Conservation (phyloP, 2,329 filamentous ascomycete genomes). For the Scedosporium dehoogii region DNA sequence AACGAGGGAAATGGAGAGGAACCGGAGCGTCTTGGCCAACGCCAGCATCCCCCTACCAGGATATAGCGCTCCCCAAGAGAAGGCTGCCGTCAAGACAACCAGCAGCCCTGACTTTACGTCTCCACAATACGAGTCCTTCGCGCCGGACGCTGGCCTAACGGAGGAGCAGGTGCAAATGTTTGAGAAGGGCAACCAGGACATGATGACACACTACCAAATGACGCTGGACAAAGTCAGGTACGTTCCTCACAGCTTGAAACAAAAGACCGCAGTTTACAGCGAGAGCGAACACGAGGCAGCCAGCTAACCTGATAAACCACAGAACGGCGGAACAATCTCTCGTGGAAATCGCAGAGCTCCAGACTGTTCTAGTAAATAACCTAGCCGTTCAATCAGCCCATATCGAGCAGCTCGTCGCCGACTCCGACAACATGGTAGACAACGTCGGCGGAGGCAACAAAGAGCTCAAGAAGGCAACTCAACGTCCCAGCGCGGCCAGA, state of each 20-base stretch:
- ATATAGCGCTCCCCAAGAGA: constrained; percentile 11
- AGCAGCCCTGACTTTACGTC: constrained; percentile 13
- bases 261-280: neutral
- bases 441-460: constrained; percentile 87
- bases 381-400: constrained; percentile 77
- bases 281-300: constrained; percentile 3
- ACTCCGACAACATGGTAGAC: constrained; percentile 71
- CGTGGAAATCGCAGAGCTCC: constrained; percentile 84
- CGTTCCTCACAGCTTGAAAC: constrained; percentile 22
- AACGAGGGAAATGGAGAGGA: constrained; percentile 78
- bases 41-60: constrained; percentile 24
- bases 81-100: constrained; percentile 10
- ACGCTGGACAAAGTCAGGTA: constrained; percentile 92
- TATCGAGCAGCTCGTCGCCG: constrained; percentile 78
- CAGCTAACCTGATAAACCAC: constrained; percentile 8
- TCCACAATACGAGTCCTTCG: constrained; percentile 12
- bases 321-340: constrained; percentile 85
- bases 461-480: constrained; percentile 74
- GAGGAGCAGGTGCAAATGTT: constrained; percentile 87
- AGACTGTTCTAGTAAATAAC: constrained; percentile 80
- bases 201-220: constrained; percentile 89
- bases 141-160: constrained; percentile 47
- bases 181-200: constrained; percentile 82
- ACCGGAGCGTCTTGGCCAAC: constrained; percentile 74
- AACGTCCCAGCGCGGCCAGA: constrained; percentile 61